Evolutionary conservation across 257 asterid species (phyloP).

Genomic region (Paulownia fortunei): DNA sequence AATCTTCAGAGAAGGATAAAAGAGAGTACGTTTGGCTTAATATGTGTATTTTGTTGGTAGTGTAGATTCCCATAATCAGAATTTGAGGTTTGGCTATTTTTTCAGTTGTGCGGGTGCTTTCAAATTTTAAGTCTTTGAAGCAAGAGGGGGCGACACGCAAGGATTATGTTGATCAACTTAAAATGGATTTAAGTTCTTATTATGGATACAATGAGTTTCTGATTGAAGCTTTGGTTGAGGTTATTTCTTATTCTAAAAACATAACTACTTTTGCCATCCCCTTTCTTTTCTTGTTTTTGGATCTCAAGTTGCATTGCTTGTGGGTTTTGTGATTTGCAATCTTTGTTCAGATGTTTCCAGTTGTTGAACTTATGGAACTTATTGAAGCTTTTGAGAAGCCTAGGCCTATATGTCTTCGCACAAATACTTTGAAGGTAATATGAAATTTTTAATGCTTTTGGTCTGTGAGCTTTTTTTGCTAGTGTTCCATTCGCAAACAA

Average conservation of each 20-base stretch:
- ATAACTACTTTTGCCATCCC: not conserved
- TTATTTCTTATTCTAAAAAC: conserved; percentile 31
- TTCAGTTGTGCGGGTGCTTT: conserved; percentile 88
- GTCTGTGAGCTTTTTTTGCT: not conserved
- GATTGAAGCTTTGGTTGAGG: conserved; percentile 84
- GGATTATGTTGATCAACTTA: conserved; percentile 79
- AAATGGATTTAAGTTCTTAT: conserved; percentile 68
- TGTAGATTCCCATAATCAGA: conserved; percentile 11
- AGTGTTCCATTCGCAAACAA: conserved; percentile 13
- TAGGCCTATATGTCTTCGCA: conserved; percentile 81
- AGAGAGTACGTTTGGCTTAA: conserved; percentile 62
- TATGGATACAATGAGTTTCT: conserved; percentile 94
- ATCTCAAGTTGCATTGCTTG: conserved; percentile 20
- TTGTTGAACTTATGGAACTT: conserved; percentile 90
- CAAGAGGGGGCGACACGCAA: conserved; percentile 75
- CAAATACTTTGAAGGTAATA: conserved; percentile 87
- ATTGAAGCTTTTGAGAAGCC: conserved; percentile 97
- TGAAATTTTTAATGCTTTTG: not conserved
- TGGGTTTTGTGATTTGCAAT: conserved; percentile 26
- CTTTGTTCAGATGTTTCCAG: conserved; percentile 77
- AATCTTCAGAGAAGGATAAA: conserved; percentile 82
- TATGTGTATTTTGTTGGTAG: not conserved
- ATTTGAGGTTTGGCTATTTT: conserved; percentile 29
- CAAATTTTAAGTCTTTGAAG: conserved; percentile 77
- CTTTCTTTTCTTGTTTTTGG: not conserved